Evolutionary conservation across 139 green algal genomes (phyloP), one percentile per base, ranked within the genome.

Genomic region (Klebsormidium nitens): DNA sequence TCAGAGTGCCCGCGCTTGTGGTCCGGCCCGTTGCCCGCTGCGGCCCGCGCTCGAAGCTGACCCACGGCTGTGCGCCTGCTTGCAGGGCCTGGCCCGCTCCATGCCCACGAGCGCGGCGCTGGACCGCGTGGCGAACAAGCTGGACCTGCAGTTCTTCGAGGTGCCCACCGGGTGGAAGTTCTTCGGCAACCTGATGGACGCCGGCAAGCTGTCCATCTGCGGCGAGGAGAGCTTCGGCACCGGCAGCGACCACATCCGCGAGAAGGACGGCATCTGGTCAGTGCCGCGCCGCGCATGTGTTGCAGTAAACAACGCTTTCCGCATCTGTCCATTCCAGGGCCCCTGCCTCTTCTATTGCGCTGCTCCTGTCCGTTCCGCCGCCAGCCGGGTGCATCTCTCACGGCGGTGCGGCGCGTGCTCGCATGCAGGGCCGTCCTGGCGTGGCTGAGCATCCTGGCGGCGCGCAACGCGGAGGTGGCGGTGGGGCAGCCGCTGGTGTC

Each of bases 151-250:
- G 31, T 79, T 78, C 36, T 97, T 96, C 81, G 91, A 98, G 84
- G 91, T 92, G 0, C 94, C 94, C 66, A 99, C 94, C 19, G 78
- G 82, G 14, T 88, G 83, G 82, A 88, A 85, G 78, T 85, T 81
- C 63, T 86, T 88, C 50, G 81, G 81, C 59, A 88, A 88, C 66
- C 75, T 88, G 39, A 88, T 88, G 83, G 83, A 88, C 42, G 81
- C 64, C 26, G 81, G 71, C 57, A 70, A 72, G 42, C 71, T 66
- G 47, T 83, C 66, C 61, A 66, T 87, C 31, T 85, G 78, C 50
- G 94, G 94, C 8, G 94, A 98, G 87, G 94, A 99, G 88, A 92
- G 81, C 59, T 99, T 98, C 58, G 94, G 93, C 39, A 99, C 93
- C 1, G 91, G 93, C 65, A 84, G 78, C 14, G 94, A 99, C 85